These are phyloP conservation scores for Dendryphion nanum DNA, from an alignment of 2,329 filamentous ascomycete genomes.

Conservation along the genomic window DNA sequence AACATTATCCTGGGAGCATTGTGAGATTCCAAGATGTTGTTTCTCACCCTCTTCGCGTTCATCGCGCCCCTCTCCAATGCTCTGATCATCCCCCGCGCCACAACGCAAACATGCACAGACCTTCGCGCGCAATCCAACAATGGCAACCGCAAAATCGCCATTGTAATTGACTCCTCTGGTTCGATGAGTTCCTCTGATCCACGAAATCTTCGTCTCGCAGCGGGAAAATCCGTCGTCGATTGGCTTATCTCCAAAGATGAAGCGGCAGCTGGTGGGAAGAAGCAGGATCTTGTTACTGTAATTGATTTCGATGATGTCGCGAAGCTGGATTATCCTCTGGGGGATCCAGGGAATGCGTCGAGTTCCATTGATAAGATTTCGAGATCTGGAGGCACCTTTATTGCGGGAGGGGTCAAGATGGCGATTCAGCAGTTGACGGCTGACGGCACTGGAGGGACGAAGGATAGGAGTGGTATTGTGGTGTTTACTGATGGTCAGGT, in stretches of 20 bases:
- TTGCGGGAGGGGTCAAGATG: too few species aligned
- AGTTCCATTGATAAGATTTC: background rate
- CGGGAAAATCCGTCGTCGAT: constrained; percentile 4
- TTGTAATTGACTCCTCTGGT: constrained; percentile 4
- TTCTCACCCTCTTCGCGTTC: too few species aligned
- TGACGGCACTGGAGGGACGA: too few species aligned
- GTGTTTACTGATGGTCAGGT: constrained; percentile 6
- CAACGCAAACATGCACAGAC: too few species aligned
- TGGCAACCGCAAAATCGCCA: constrained; percentile 8
- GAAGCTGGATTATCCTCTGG: constrained; percentile 2
- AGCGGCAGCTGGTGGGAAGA: constrained; percentile 1
- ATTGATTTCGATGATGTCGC: constrained; percentile 2
- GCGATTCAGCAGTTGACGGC: too few species aligned
- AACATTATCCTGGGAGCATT: too few species aligned
- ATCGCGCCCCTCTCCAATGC: too few species aligned
- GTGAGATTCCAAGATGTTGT: too few species aligned
- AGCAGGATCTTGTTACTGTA: constrained; percentile 3
- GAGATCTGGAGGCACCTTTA: too few species aligned
- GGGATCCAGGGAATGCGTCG: constrained; percentile 3
- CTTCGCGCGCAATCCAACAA: too few species aligned
- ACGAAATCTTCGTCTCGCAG: constrained; percentile 1
- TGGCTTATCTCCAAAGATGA: constrained; percentile 2
- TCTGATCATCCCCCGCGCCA: too few species aligned
- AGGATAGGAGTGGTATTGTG: constrained; percentile 5
- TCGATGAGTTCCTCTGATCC: constrained; percentile 4